Evolutionary conservation across 2,329 filamentous ascomycete genomes (phyloP).

Genomic region (Pleomassaria siparia): DNA sequence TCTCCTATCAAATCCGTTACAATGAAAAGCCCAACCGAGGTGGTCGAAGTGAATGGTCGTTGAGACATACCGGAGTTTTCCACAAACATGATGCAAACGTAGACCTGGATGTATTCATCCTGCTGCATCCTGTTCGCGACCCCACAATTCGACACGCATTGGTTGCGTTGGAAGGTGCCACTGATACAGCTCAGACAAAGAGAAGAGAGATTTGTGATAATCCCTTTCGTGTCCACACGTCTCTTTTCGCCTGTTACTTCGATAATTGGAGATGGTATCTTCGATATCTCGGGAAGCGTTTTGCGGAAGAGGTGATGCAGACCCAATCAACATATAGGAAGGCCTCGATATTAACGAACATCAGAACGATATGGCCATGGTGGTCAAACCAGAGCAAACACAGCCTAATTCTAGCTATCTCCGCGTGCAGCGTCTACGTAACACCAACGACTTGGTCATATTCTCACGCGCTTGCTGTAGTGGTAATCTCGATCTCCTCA

Average conservation of each 20-base stretch:
- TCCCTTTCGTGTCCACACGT: neutral
- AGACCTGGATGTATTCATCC: neutral
- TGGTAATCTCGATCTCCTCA: neutral
- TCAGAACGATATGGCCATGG: neutral
- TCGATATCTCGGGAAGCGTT: neutral
- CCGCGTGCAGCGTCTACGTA: neutral
- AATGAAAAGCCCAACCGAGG: neutral
- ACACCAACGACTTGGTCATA: neutral
- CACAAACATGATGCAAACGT: neutral
- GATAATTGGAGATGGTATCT: neutral
- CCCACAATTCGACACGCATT: neutral
- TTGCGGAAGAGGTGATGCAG: neutral
- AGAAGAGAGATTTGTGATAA: neutral
- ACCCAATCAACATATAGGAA: neutral
- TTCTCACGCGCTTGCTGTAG: slow-evolving; percentile 1
- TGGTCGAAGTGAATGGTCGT: neutral
- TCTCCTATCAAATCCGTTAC: neutral
- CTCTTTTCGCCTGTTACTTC: neutral
- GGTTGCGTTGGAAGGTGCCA: neutral
- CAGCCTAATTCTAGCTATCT: neutral
- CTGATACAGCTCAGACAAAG: neutral
- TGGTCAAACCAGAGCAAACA: neutral
- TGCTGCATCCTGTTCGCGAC: neutral
- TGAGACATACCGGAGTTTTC: neutral
- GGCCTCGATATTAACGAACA: neutral